A percentile compares a stretch with the other conserved stretches of the same genome.
These are phyloP conservation scores for Strobilomyces dryophilus DNA, from an alignment of 768 basidiomycete species.

Conservation along the genomic window DNA sequence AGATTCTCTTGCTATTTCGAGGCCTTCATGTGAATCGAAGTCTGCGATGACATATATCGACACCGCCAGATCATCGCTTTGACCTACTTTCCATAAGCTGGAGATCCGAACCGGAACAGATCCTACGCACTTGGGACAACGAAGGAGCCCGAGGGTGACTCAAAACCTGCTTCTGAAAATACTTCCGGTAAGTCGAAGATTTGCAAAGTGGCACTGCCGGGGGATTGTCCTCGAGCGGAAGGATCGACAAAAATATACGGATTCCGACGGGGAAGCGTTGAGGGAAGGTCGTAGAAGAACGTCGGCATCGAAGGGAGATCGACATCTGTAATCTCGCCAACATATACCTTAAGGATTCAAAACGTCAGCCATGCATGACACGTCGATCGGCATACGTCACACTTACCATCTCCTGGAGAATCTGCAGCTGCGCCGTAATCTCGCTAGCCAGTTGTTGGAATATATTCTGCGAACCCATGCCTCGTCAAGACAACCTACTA, in stretches of 20 bases:
- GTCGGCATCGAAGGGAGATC: conserved; percentile 49
- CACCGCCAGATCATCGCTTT: conserved; percentile 30
- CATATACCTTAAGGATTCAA: conserved; percentile 49
- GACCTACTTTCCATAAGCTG: conserved; percentile 13
- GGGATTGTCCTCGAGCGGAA: conserved; percentile 21
- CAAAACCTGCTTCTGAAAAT: conserved; percentile 36
- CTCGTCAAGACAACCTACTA: neutral
- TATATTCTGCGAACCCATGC: conserved; percentile 13
- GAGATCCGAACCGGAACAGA: neutral
- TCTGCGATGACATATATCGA: conserved; percentile 72
- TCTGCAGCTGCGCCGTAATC: conserved; percentile 53
- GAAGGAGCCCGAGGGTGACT: conserved; percentile 42
- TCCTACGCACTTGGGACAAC: conserved; percentile 56
- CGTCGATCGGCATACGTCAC: neutral
- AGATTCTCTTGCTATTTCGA: conserved; percentile 58
- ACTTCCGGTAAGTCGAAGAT: conserved; percentile 31
- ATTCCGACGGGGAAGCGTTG: conserved; percentile 68
- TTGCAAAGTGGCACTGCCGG: conserved; percentile 7
- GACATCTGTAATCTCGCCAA: conserved; percentile 51
- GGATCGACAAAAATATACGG: conserved; percentile 60
- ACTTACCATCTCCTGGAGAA: conserved; percentile 70
- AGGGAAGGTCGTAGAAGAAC: conserved; percentile 90
- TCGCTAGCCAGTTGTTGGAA: conserved; percentile 38
- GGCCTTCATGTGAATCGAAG: conserved; percentile 60
- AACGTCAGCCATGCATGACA: neutral